These are phyloP conservation scores for Fusarium sp. DNA, from an alignment of 2,329 filamentous ascomycete genomes.

Conservation along the genomic window DNA sequence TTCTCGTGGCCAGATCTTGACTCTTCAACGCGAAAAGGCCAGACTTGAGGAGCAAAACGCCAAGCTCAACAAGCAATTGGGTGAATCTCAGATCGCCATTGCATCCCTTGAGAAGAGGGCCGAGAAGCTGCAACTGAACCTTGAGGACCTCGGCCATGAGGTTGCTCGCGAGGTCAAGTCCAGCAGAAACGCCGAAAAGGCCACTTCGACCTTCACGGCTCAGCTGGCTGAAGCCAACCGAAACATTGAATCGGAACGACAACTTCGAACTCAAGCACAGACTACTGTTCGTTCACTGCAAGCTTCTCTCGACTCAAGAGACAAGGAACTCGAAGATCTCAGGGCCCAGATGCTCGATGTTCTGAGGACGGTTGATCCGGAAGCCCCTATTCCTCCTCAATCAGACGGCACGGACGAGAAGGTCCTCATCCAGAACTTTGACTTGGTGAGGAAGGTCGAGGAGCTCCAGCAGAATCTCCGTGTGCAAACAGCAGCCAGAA, in stretches of 20 bases:
- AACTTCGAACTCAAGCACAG: slow-evolving; percentile 86
- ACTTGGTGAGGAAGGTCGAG: slow-evolving; percentile 88
- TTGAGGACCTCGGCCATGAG: slow-evolving; percentile 95
- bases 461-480: slow-evolving; percentile 89
- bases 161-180: slow-evolving; percentile 90
- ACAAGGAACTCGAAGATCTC: slow-evolving; percentile 84
- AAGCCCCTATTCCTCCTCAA: slow-evolving; percentile 72
- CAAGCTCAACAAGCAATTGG: slow-evolving; percentile 84
- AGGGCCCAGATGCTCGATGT: slow-evolving; percentile 83
- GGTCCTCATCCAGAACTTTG: slow-evolving; percentile 79
- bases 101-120: slow-evolving; percentile 92
- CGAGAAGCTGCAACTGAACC: slow-evolving; percentile 86
- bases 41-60: slow-evolving; percentile 86
- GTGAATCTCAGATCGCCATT: slow-evolving; percentile 84
- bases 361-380: slow-evolving; percentile 88
- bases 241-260: slow-evolving; percentile 89
- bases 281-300: slow-evolving; percentile 86
- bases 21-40: slow-evolving; percentile 84
- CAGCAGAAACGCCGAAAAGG: slow-evolving; percentile 90
- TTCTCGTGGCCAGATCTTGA: slow-evolving; percentile 79
- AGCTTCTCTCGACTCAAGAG: slow-evolving; percentile 79
- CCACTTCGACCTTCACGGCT: slow-evolving; percentile 80
- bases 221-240: slow-evolving; percentile 92
- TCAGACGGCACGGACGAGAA: slow-evolving; percentile 71
- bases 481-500: slow-evolving; percentile 82